Evolutionary conservation across 257 asterid species (phyloP), one percentile per base, ranked within the genome.

Genomic region (Scutellaria baicalensis): DNA sequence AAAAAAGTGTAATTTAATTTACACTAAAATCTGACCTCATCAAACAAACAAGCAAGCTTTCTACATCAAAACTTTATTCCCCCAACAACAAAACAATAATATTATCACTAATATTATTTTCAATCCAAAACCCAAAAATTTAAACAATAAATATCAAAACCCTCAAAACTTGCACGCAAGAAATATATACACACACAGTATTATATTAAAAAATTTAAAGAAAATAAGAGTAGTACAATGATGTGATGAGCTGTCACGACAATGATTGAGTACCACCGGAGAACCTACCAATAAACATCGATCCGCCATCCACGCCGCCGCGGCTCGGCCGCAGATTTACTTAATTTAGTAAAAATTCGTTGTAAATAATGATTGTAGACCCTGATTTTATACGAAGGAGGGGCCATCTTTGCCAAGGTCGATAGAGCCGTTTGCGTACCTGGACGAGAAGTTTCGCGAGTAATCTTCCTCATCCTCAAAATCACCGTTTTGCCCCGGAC

Each of bases 391-490:
- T 4, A 86, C 89, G 68, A 82, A 80, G 45, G 81, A 72, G 75
- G 93, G 82, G 54, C 88, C 90, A 27, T 83, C 90, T 18, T 78
- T 83, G 76, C 81, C 83, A 8, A 84, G 69, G 72, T 86, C 95
- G 84, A 83, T 76, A 2, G 92, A 81, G 0, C 84, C 86, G 66
- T 83, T 88, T 11, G 97, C 97, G 75, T 86, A 91, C 78, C 94
- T 72, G 31, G 94, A 85, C 44, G 97, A 91, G 81, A 88, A 88
- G 68, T 88, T 84, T 49, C 89, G 68, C 21, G 70, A 68, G 64
- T 78, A 76, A 49, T 27, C 33, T 2, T 85, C 90, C 8, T 71
- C 88, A 13, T 76, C 94, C 7, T 77, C 89, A 1, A 65, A 77
- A 51, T 81, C 66, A 69, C 81, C 83, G 39, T 21, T 81, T 8